Evolutionary conservation across 2,329 filamentous ascomycete genomes (phyloP).

Genomic region (Cercospora nicotianae): DNA sequence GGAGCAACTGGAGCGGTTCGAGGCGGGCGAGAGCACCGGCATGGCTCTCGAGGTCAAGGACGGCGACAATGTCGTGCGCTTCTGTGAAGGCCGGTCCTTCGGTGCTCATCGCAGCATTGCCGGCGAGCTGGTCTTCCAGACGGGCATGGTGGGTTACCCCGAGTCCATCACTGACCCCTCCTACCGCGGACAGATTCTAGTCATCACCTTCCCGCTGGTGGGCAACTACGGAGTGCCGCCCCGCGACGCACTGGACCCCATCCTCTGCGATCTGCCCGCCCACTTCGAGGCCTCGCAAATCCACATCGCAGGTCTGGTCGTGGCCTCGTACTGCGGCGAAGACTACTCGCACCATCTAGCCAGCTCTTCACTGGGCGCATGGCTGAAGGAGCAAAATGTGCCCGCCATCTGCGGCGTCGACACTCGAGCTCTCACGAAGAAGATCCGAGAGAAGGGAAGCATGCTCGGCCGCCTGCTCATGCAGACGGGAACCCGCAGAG

Average conservation of each 20-base stretch:
- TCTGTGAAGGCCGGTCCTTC: conserved; percentile 95
- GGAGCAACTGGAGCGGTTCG: conserved; percentile 27
- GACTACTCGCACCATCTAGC: conserved; percentile 95
- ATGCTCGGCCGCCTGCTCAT: conserved; percentile 91
- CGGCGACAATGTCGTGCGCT: conserved; percentile 59
- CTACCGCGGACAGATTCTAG: conserved; percentile 89
- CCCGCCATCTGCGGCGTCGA: conserved; percentile 95
- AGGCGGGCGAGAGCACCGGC: conserved; percentile 29
- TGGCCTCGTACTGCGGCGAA: conserved; percentile 89
- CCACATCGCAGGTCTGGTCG: conserved; percentile 88
- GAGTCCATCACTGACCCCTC: conserved; percentile 89
- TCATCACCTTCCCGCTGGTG: conserved; percentile 92
- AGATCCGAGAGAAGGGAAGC: conserved; percentile 88
- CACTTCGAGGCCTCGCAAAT: conserved; percentile 93
- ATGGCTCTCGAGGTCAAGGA: conserved; percentile 91
- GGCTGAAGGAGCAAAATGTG: conserved; percentile 93
- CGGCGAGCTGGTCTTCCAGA: conserved; percentile 98
- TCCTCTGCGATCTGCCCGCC: conserved; percentile 81
- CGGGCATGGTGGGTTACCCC: conserved; percentile 97
- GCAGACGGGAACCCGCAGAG: conserved; percentile 55
- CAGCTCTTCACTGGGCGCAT: conserved; percentile 82
- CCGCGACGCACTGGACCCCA: conserved; percentile 76
- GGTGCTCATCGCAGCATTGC: conserved; percentile 91
- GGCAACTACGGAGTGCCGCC: conserved; percentile 98
- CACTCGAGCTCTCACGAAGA: conserved; percentile 89